Evolutionary conservation across 169 alveolate genomes (phyloP).

Genomic region (Plasmodium chabaudi): DNA sequence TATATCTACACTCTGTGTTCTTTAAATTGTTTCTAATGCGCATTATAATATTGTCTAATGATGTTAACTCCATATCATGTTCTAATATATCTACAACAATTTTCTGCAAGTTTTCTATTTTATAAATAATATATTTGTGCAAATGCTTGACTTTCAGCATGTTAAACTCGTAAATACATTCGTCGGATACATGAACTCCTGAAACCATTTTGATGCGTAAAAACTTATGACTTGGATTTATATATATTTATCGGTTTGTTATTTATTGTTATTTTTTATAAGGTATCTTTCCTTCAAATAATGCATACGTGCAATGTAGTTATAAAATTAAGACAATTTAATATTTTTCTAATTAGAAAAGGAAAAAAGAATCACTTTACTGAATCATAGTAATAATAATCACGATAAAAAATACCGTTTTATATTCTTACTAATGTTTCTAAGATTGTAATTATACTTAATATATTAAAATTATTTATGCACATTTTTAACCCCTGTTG

Average conservation of each 20-base stretch:
- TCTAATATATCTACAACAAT: slow-evolving; percentile 62
- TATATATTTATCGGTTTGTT: not conserved
- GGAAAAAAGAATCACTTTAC: not conserved
- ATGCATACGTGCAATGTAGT: not conserved
- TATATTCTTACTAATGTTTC: not conserved
- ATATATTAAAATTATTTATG: slow-evolving; percentile 5
- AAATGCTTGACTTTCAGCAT: slow-evolving; percentile 65
- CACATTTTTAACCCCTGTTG: slow-evolving; percentile 4
- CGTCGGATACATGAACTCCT: slow-evolving; percentile 71
- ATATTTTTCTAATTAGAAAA: not conserved
- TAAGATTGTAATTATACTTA: not conserved
- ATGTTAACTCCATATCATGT: slow-evolving; percentile 41
- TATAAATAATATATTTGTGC: slow-evolving; percentile 61
- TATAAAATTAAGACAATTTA: slow-evolving; percentile 7
- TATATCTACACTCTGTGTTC: slow-evolving; percentile 69
- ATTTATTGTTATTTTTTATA: not conserved
- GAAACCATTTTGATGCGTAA: slow-evolving; percentile 46
- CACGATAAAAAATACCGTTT: not conserved
- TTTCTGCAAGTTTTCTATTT: slow-evolving; percentile 63
- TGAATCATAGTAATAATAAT: not conserved
- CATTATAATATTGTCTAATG: slow-evolving; percentile 52
- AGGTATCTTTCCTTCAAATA: too few species aligned
- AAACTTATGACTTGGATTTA: too few species aligned
- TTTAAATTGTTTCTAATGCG: slow-evolving; percentile 50
- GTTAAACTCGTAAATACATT: slow-evolving; percentile 68